A percentile compares a stretch with the other conserved stretches of the same genome.
Evolutionary conservation across 371 early-diverging fungal species (phyloP).

Genomic region (Umbelopsis sp.): DNA sequence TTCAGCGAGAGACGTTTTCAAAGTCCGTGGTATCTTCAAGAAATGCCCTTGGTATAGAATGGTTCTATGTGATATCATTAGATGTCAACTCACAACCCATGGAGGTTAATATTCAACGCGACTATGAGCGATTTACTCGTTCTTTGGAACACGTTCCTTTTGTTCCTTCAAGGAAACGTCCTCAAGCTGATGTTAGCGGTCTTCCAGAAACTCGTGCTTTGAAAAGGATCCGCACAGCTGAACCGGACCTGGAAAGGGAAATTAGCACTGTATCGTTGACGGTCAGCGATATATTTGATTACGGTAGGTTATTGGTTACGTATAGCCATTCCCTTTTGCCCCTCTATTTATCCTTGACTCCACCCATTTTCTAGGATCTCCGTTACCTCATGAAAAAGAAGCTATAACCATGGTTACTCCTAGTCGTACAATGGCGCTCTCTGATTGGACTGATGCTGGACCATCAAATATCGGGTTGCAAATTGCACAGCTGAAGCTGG

Average conservation of each 20-base stretch:
- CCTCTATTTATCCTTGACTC: no score
- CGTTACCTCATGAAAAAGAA: conserved; percentile 11
- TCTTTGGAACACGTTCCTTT: neutral
- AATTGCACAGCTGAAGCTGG: neutral
- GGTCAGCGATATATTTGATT: conserved; percentile 6
- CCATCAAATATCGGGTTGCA: conserved; percentile 4
- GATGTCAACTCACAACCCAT: conserved; percentile 11
- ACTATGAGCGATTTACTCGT: conserved; percentile 7
- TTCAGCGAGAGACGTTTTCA: conserved; percentile 12
- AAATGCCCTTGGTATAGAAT: conserved; percentile 4
- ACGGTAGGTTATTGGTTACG: neutral
- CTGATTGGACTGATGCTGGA: conserved; percentile 6
- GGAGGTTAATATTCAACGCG: conserved; percentile 5
- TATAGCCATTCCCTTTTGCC: no score
- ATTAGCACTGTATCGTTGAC: neutral
- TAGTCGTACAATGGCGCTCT: neutral
- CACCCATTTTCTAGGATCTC: neutral
- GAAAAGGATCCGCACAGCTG: conserved; percentile 3
- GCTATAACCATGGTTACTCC: neutral
- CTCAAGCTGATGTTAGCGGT: neutral
- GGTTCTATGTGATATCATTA: conserved; percentile 4
- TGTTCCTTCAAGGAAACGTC: neutral
- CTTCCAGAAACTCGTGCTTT: neutral
- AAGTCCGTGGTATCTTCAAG: conserved; percentile 10
- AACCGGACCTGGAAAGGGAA: neutral